Evolutionary conservation across 202 grass and related monocot genomes (phyloP).

Genomic region (Setaria italica): DNA sequence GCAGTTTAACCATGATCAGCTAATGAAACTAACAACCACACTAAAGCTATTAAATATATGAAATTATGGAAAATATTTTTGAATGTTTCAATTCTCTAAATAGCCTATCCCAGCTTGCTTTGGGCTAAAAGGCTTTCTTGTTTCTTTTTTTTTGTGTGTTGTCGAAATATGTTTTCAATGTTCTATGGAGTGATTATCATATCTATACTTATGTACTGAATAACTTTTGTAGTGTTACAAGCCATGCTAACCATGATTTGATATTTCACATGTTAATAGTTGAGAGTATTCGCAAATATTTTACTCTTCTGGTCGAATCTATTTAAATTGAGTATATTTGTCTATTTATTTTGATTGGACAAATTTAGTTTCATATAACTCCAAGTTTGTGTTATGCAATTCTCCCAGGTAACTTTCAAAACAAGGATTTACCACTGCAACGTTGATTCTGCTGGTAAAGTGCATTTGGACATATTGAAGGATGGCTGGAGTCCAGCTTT

Average conservation of each 20-base stretch:
- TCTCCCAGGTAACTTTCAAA: conserved; percentile 76
- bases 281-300: conserved; percentile 28
- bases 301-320: neutral
- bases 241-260: conserved; percentile 6
- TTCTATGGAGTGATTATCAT: conserved; percentile 10
- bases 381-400: conserved; percentile 21
- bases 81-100: no score
- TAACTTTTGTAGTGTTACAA: neutral
- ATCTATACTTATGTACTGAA: conserved; percentile 16
- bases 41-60: neutral
- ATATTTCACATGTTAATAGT: conserved; percentile 28
- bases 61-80: neutral
- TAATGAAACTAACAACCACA: conserved; percentile 3
- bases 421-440: conserved; percentile 97
- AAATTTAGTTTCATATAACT: conserved; percentile 27
- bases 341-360: neutral
- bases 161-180: conserved; percentile 15
- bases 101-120: neutral
- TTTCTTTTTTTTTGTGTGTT: neutral
- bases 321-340: neutral
- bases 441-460: conserved; percentile 59
- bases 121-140: neutral
- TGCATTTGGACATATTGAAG: conserved; percentile 79
- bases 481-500: conserved; percentile 86
- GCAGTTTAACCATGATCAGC: conserved; percentile 32